Base-by-base conservation (phyloP, 495 filamentous ascomycete genomes). In the Penicillium dipodomyicola region DNA sequence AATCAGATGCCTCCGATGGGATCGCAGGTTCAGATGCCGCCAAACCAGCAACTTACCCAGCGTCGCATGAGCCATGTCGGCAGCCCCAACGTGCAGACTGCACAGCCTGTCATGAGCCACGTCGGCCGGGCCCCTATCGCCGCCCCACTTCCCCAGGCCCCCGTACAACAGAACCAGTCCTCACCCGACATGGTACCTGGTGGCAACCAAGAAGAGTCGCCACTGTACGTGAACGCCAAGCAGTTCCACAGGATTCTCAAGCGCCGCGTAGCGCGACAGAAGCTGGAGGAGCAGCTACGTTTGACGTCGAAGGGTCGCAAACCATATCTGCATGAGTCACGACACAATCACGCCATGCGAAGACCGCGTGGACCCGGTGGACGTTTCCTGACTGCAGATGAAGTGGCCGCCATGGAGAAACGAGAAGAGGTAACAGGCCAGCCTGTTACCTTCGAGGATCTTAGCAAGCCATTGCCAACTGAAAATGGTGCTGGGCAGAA, bases 311-410 rank as follows among this genome's bases (percentile, higher is more conserved):
- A 97, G 72, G 92, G 93, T 22, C 85, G 94, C 32, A 97, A 97
- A 71, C 94, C 94, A 8, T 99, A 99, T 62, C 80, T 99, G 35
- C 94, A 99, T 74, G 94, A 99, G 68, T 97, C 94, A n/a, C 82
- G 94, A 62, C 94, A 99, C 67, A 99, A 99, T 64, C 94, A 99
- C 70, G 94, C 94, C 9, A 99, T 99, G 94, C 84, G 95, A 37
- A 82, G 94, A 60, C 94, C 94, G 22, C 86, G 94, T 67, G 94
- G 94, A 11, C 94, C 94, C n/a, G 94, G 94, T 46, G 94, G 94
- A 35, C 84, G 94, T 32, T 99, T 99, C 80, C 72, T 99, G 73
- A 99, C 94, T 0, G 93, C 94, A n/a, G 94, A 99, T 41, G 94
- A 98, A 68, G 94, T 97, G 19, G 89, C 89, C 7, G 87, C 88